Evolutionary conservation across 2,329 filamentous ascomycete species (phyloP).

Genomic region (Penicillium sp.): DNA sequence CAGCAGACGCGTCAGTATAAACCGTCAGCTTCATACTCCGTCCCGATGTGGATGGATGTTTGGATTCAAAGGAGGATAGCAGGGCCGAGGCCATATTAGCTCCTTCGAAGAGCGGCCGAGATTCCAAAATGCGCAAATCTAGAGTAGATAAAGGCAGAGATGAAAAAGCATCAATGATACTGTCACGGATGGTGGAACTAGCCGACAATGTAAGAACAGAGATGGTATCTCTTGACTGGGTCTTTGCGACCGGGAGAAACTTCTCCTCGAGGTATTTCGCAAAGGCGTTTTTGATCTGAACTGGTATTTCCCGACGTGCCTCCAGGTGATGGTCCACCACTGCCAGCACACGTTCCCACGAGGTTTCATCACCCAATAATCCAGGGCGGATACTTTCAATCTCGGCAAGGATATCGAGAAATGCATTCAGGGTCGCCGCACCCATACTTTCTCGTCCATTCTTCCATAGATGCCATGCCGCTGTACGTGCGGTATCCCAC

Average conservation of each 20-base stretch:
- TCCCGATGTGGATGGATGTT: slow-evolving; percentile 20
- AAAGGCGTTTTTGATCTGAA: slow-evolving; percentile 31
- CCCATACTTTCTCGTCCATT: slow-evolving; percentile 70
- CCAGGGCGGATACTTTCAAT: slow-evolving; percentile 28
- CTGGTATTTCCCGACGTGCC: slow-evolving; percentile 25
- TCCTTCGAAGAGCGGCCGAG: slow-evolving; percentile 69
- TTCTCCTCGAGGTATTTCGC: slow-evolving; percentile 27
- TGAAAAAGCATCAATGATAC: slow-evolving; percentile 50
- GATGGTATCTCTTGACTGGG: slow-evolving; percentile 33
- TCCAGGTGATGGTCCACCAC: slow-evolving; percentile 32
- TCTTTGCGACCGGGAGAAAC: slow-evolving; percentile 10
- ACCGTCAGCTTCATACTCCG: slow-evolving; percentile 51
- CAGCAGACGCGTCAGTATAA: slow-evolving; percentile 64
- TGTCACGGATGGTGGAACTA: slow-evolving; percentile 63
- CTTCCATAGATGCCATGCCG: slow-evolving; percentile 67
- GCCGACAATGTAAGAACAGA: slow-evolving; percentile 65
- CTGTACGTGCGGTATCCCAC: slow-evolving; percentile 62
- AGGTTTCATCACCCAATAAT: slow-evolving; percentile 14
- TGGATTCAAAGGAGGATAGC: slow-evolving; percentile 27
- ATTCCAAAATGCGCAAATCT: slow-evolving; percentile 67
- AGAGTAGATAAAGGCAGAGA: slow-evolving; percentile 43
- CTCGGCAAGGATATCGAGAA: slow-evolving; percentile 30
- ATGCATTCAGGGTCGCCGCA: slow-evolving; percentile 57
- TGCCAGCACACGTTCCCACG: slow-evolving; percentile 26
- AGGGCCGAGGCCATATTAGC: slow-evolving; percentile 57